Percentiles rank a stretch among this genome's conserved stretches.
Conservation (phyloP, 768 basidiomycete genomes). For the Cystofilobasidium capitatum region DNA sequence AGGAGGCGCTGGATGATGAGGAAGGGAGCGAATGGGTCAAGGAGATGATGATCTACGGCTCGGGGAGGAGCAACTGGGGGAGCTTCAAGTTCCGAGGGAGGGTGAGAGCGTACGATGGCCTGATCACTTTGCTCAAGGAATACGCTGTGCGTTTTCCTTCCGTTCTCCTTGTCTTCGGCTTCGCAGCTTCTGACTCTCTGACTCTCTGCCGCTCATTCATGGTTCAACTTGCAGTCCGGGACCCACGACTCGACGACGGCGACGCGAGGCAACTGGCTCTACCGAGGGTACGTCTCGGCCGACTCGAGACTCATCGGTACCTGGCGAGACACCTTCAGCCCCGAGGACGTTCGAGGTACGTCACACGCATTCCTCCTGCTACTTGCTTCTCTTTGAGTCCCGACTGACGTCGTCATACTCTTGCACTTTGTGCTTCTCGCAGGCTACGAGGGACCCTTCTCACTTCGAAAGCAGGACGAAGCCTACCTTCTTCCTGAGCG, state of each 20-base stretch:
- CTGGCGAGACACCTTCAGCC: conserved; percentile 23
- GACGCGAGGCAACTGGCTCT: conserved; percentile 21
- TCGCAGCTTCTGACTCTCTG: background rate
- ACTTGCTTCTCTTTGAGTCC: background rate
- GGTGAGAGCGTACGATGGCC: conserved; percentile 18
- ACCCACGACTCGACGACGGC: background rate
- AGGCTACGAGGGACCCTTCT: conserved; percentile 25
- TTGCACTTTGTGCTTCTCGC: background rate
- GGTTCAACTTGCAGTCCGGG: background rate
- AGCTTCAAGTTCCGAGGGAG: conserved; percentile 11
- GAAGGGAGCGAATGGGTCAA: conserved; percentile 17
- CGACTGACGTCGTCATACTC: too few relatives aligned
- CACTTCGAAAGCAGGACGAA: conserved; percentile 8
- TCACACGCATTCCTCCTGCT: background rate
- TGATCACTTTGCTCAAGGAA: conserved; percentile 18
- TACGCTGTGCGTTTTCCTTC: conserved; percentile 1
- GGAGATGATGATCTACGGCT: conserved; percentile 16
- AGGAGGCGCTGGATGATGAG: conserved; percentile 10
- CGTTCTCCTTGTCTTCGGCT: background rate
- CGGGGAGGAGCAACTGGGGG: conserved; percentile 14
- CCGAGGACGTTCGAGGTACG: conserved; percentile 2
- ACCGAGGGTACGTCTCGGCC: conserved; percentile 22
- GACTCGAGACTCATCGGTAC: conserved; percentile 9
- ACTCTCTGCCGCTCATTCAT: background rate
- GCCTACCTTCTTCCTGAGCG: conserved; percentile 8